Evolutionary conservation across 2,329 filamentous ascomycete genomes (phyloP).

Genomic region (Metarhizium robertsii): DNA sequence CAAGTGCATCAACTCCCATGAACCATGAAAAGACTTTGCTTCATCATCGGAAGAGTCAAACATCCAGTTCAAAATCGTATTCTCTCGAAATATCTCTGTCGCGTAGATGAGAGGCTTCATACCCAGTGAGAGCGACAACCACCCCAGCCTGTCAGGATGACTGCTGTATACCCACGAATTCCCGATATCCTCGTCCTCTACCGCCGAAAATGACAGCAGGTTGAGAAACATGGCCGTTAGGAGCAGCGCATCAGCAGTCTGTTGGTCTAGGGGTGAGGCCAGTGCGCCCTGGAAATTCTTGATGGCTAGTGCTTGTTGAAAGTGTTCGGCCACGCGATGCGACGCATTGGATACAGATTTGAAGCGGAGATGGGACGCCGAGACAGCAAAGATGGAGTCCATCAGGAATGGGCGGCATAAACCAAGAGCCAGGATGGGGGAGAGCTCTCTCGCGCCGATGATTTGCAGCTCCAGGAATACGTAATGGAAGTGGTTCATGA

Average conservation of each 20-base stretch:
- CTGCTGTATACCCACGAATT: not conserved
- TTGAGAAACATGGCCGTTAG: constrained; percentile 15
- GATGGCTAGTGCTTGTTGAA: constrained; percentile 14
- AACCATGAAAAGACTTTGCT: constrained; percentile 6
- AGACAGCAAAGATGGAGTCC: constrained; percentile 1
- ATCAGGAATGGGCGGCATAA: constrained; percentile 1
- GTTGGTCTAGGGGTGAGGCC: constrained; percentile 9
- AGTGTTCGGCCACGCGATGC: constrained; percentile 13
- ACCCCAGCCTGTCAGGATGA: constrained; percentile 7
- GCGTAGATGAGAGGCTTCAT: constrained; percentile 13
- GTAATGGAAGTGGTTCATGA: constrained; percentile 10
- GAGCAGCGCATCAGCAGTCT: constrained; percentile 14
- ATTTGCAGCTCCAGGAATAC: constrained; percentile 5
- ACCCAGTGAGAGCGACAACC: constrained; percentile 15
- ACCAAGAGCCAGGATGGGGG: constrained; percentile 8
- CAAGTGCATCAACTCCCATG: constrained; percentile 7
- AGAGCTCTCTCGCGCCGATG: constrained; percentile 1
- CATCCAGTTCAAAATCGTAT: constrained; percentile 11
- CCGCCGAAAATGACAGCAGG: constrained; percentile 13
- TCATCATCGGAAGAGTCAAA: constrained; percentile 10
- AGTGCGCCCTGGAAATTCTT: constrained; percentile 13
- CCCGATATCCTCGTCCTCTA: constrained; percentile 2
- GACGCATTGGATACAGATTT: not conserved
- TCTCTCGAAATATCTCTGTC: constrained; percentile 9
- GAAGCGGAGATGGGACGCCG: constrained; percentile 15